Evolutionary conservation across 2,329 filamentous ascomycete species (phyloP), one percentile per base, ranked within the genome.

Genomic region (Aspergillus udagawae): DNA sequence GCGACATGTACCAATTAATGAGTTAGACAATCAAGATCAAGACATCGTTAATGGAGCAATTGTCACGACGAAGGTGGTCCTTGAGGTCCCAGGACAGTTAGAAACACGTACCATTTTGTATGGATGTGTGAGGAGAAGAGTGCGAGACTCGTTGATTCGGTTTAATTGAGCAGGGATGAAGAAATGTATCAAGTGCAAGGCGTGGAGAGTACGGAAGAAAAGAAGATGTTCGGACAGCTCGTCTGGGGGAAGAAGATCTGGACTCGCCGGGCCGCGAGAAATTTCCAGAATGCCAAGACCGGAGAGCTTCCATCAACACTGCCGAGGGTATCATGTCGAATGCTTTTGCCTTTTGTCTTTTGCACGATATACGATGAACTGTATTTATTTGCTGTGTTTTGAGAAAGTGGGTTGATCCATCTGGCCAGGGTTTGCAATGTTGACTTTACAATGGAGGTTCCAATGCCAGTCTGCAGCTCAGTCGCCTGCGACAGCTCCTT

Each of bases 251-350:
- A 65, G 65, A 69, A 68, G 69, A 71, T 67, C 67, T 66, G 66
- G 66, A 64, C 61, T 69, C 61, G 59, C 48, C 48, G 50, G 53
- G 52, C 60, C 60, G 63, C 66, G 72, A 75, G 73, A 75, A 75
- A 75, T 75, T 75, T 75, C 73, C 73, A 75, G 73, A 75, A 75
- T 74, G 73, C 73, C 73, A 75, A 75, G 73, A 73, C 73, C 63
- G 61, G 55, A 57, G 54, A 66, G 64, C 62, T 68, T 62, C 62
- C 57, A 58, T 53, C 56, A 53, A 44, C 54, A 56, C 65, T 69
- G 66, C 72, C 72, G 72, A 74, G 69, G 69, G 62, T 65, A 65
- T 57, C 25, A 17, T 38, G 20, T 17, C 23, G 8, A 38, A 25
- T 41, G 44, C 35, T 45, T 21, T 29, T 29, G 8, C 28, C 41